Conservation (phyloP, 768 basidiomycete genomes). For the Gautieria morchelliformis region DNA sequence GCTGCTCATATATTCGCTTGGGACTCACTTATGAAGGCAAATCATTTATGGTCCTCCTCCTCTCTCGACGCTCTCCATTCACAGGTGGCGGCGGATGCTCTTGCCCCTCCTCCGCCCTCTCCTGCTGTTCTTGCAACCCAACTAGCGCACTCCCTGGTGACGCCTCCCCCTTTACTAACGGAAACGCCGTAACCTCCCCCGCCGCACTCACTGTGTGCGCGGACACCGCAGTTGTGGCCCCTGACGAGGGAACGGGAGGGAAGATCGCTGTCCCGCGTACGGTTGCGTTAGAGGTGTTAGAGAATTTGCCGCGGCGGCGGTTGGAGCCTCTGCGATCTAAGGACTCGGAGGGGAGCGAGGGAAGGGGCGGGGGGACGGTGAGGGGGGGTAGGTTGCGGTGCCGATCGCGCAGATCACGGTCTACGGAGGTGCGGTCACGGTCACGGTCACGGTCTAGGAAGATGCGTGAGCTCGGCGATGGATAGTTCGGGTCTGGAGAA, state of each 20-base stretch:
- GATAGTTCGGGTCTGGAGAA: constrained; percentile 22
- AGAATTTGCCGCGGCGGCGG: constrained; percentile 32
- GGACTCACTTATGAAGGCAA: not conserved
- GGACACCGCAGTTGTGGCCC: constrained; percentile 9
- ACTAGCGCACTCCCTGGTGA: not conserved
- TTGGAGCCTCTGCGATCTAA: constrained; percentile 5
- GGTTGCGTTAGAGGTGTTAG: constrained; percentile 35
- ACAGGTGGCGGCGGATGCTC: not conserved
- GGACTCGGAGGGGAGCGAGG: constrained; percentile 51
- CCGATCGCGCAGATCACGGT: constrained; percentile 26
- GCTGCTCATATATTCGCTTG: too few species aligned
- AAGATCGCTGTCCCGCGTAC: constrained; percentile 24
- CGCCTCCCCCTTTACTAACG: not conserved
- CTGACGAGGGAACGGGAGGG: not conserved
- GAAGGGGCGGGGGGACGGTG: constrained; percentile 48
- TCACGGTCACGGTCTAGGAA: constrained; percentile 19
- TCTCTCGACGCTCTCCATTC: constrained; percentile 1
- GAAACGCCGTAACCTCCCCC: not conserved
- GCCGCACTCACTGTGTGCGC: constrained; percentile 1
- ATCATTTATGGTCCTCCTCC: constrained; percentile 4
- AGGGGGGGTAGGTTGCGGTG: constrained; percentile 39
- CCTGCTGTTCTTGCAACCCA: constrained; percentile 3
- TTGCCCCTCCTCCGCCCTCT: not conserved
- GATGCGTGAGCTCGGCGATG: constrained; percentile 34
- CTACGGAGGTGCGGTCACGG: constrained; percentile 17